Base-by-base conservation (phyloP, 257 asterid genomes). In the Solanum chilense region DNA sequence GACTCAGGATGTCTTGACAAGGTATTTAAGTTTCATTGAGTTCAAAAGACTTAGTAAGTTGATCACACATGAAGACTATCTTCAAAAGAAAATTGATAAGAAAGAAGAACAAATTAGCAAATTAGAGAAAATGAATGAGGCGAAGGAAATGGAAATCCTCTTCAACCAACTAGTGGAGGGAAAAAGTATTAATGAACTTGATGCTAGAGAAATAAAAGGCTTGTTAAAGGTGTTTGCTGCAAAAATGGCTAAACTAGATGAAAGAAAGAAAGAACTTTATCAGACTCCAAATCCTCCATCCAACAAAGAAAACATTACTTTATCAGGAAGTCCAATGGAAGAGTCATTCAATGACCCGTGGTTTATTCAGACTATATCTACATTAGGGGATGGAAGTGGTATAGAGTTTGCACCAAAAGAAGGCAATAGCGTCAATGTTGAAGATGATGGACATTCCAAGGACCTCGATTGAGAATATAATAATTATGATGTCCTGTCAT, bases 1-100 rank as follows among this genome's bases (percentile, higher is more conserved):
- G 2, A 8, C 20, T 13, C 20, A 47, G 18, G 7, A 47, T 47
- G 20, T 47, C 58, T 47, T 47, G 20, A 16, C 20, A 1, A 18
- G 21, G 21, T 52, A 52, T 52, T 52, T 18, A 18, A 6, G 62
- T 85, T 18, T 86, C 60, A 88, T 90, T 0, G 90, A 90, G 21
- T 56, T 31, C 9, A 91, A 92, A 14, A 68, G 75, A 39, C 75
- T 68, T n/a, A 10, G n/a, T n/a, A 64, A 64, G 33, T 64, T 64
- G 12, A 93, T 90, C 0, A 62, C 69, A 78, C 92, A 88, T n/a
- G 93, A 91, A 45, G 85, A 86, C 44, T 91, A 89, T 83, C 82
- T 91, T 87, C 69, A 21, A 27, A 88, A 69, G 29, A 89, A 66
- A 84, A 21, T 89, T 86, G 37, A 58, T 3, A 58, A 58, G 66